A percentile compares a stretch with the other conserved stretches of the same genome.
These are phyloP conservation scores for Rhododendron simsii DNA, from an alignment of 148 eudicot species.

Conservation along the genomic window DNA sequence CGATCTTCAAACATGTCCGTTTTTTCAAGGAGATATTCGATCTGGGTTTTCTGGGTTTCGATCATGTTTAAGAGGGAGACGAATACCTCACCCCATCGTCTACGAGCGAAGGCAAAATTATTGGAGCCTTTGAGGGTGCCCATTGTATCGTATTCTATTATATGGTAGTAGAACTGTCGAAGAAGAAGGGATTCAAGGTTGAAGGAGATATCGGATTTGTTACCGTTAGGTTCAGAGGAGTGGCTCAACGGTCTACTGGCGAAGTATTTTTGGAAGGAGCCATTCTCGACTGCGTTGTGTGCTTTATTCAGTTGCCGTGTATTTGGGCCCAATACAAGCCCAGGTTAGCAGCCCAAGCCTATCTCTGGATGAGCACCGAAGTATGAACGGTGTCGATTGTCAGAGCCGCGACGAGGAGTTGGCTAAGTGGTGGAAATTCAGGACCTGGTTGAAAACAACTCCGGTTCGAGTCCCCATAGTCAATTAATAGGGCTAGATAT, in stretches of 20 bases:
- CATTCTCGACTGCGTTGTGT: background rate
- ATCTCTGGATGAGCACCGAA: background rate
- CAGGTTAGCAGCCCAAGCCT: background rate
- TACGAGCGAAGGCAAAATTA: slow-evolving; percentile 19
- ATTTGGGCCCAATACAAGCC: background rate
- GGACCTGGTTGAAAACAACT: too few relatives aligned
- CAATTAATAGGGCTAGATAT: too few relatives aligned
- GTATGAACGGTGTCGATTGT: too few relatives aligned
- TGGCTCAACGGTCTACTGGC: background rate
- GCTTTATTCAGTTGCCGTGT: background rate
- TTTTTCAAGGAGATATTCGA: slow-evolving; percentile 22
- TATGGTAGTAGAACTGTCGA: background rate
- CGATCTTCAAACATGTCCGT: slow-evolving; percentile 17
- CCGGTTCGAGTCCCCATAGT: too few relatives aligned
- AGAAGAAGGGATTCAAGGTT: background rate
- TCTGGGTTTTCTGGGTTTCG: slow-evolving; percentile 28
- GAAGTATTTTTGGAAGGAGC: background rate
- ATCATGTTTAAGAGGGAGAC: slow-evolving; percentile 27
- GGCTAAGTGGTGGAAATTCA: too few relatives aligned
- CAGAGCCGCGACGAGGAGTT: too few relatives aligned
- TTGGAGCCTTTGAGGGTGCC: slow-evolving; percentile 16
- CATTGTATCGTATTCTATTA: background rate
- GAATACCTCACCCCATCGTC: slow-evolving; percentile 44
- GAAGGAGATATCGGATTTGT: background rate
- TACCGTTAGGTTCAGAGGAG: background rate